phyloP scores from a whole-genome alignment of 179 eudicot species.

The Beta corolliflora region DNA sequence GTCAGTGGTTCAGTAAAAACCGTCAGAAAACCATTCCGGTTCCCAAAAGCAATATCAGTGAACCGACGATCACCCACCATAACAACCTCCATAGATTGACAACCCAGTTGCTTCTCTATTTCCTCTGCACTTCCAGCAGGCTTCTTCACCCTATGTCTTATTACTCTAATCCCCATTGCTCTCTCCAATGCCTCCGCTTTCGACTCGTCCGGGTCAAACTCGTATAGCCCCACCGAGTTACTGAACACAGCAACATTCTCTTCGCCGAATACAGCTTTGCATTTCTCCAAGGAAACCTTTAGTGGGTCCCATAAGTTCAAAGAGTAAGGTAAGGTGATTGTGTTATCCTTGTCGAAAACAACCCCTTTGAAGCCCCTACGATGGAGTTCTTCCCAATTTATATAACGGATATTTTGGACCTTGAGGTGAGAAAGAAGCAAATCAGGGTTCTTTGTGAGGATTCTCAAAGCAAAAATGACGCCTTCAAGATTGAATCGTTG shows the following conservation, averaged over 20 bases:
- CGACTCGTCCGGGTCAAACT: constrained; percentile 28
- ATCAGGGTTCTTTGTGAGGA: constrained; percentile 22
- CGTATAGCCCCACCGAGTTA: constrained; percentile 30
- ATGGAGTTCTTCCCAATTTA: constrained; percentile 30
- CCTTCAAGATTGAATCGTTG: constrained; percentile 36
- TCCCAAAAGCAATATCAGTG: constrained; percentile 30
- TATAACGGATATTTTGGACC: constrained; percentile 24
- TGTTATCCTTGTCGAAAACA: constrained; percentile 33
- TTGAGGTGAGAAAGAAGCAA: constrained; percentile 25
- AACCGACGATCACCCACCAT: constrained; percentile 35
- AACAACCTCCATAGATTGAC: constrained; percentile 19
- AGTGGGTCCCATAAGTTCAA: constrained; percentile 18
- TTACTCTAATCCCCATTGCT: constrained; percentile 23
- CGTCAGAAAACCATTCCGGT: constrained; percentile 24
- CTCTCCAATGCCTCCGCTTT: constrained; percentile 24
- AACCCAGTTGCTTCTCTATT: constrained; percentile 20
- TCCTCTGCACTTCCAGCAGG: constrained; percentile 29
- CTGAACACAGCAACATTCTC: constrained; percentile 26
- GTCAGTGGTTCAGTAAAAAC: constrained; percentile 27
- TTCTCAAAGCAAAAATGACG: constrained; percentile 13
- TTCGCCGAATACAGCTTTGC: constrained; percentile 24
- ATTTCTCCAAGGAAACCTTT: constrained; percentile 18
- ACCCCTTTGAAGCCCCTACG: constrained; percentile 30
- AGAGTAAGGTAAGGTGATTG: constrained; percentile 26
- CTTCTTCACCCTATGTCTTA: constrained; percentile 27